Conservation (phyloP, 2,329 filamentous ascomycete genomes). For the Anisogramma anomala region DNA sequence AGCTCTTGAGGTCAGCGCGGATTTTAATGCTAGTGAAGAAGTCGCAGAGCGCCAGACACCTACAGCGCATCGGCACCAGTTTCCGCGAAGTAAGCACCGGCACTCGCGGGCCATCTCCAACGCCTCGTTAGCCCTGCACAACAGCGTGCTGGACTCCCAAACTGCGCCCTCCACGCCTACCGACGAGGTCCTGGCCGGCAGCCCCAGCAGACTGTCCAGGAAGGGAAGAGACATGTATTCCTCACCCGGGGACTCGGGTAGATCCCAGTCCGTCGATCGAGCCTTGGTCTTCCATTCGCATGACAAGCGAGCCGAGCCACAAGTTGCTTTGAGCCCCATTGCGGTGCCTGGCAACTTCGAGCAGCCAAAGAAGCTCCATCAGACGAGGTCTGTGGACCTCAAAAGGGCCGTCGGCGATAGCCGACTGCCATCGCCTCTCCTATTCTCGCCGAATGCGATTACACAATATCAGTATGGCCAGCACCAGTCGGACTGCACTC, state of each 20-base stretch:
- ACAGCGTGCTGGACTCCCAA: constrained; percentile 23
- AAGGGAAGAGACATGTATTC: constrained; percentile 30
- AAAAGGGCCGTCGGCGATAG: constrained; percentile 21
- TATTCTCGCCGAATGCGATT: constrained; percentile 29
- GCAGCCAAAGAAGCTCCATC: constrained; percentile 34
- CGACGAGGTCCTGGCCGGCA: constrained; percentile 24
- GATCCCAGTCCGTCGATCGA: constrained; percentile 54
- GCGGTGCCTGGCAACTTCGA: constrained; percentile 50
- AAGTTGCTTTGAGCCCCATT: constrained; percentile 51
- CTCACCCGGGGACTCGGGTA: constrained; percentile 34
- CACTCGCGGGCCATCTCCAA: constrained; percentile 34
- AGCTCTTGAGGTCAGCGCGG: constrained; percentile 24
- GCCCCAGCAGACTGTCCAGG: constrained; percentile 33
- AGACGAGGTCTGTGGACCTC: constrained; percentile 34
- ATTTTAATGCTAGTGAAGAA: constrained; percentile 28
- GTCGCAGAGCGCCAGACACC: constrained; percentile 21
- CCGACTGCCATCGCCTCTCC: constrained; percentile 26
- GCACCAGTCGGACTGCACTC: constrained; percentile 27
- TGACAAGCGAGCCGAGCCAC: constrained; percentile 54
- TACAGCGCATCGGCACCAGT: constrained; percentile 21
- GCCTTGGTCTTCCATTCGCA: constrained; percentile 42
- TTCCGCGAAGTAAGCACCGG: constrained; percentile 30
- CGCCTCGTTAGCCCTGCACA: constrained; percentile 32
- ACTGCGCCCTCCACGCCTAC: constrained; percentile 28
- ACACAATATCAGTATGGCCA: constrained; percentile 32